These are phyloP conservation scores for Ogataea degrootiae DNA, from an alignment of 805 yeast species.

Conservation along the genomic window DNA sequence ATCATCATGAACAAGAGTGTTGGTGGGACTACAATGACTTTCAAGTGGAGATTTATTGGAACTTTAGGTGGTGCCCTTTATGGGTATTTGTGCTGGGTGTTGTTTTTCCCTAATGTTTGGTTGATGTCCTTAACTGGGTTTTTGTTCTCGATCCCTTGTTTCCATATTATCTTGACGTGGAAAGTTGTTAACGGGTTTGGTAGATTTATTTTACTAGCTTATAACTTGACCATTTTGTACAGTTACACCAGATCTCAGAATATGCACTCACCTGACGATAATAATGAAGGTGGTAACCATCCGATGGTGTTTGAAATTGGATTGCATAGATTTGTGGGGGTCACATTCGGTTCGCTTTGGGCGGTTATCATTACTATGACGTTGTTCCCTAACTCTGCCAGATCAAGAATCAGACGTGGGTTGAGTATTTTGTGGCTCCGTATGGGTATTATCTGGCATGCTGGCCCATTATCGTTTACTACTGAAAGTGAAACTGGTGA, in stretches of 20 bases:
- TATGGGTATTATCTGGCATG: slow-evolving; percentile 76
- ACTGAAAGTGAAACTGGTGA: slow-evolving; percentile 24
- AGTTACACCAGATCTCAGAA: slow-evolving; percentile 62
- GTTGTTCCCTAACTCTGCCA: slow-evolving; percentile 71
- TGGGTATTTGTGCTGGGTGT: slow-evolving; percentile 58
- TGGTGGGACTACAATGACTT: slow-evolving; percentile 81
- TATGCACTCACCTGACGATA: slow-evolving; percentile 42
- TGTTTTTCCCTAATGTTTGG: slow-evolving; percentile 50
- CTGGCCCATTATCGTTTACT: slow-evolving; percentile 59
- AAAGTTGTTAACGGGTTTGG: slow-evolving; percentile 58
- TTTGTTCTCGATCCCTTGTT: slow-evolving; percentile 42
- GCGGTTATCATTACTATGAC: slow-evolving; percentile 64
- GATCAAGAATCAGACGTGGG: slow-evolving; percentile 60
- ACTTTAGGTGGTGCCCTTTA: slow-evolving; percentile 65
- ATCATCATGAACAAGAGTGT: slow-evolving; percentile 81
- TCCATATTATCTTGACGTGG: slow-evolving; percentile 66
- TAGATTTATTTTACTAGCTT: slow-evolving; percentile 66
- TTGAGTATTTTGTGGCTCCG: slow-evolving; percentile 70
- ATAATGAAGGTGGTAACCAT: slow-evolving; percentile 62
- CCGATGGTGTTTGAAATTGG: slow-evolving; percentile 75
- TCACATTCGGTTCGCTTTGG: slow-evolving; percentile 70
- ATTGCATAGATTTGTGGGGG: slow-evolving; percentile 70
- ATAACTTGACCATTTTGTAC: slow-evolving; percentile 72
- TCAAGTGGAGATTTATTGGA: slow-evolving; percentile 68
- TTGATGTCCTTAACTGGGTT: slow-evolving; percentile 48